Evolutionary conservation across 1,139 yeast species (phyloP).

Genomic region (Sugiyamaella pinicola): DNA sequence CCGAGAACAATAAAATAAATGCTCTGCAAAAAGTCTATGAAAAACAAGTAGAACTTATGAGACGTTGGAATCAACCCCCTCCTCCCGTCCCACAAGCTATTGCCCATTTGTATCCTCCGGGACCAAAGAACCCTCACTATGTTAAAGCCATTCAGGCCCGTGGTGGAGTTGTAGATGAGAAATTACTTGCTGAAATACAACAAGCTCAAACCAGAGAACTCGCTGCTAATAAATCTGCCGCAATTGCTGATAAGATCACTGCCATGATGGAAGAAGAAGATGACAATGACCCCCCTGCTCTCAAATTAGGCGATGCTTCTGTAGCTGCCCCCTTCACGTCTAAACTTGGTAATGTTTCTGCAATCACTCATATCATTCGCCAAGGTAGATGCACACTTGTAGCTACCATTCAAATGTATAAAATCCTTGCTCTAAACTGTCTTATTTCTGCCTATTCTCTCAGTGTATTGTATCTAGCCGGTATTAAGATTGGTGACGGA

Average conservation of each 20-base stretch:
- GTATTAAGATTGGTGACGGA: slow-evolving; percentile 97
- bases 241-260: slow-evolving; percentile 74
- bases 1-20: slow-evolving; percentile 75
- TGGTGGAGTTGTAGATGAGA: slow-evolving; percentile 59
- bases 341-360: slow-evolving; percentile 85
- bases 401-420: slow-evolving; percentile 98
- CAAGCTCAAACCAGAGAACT: slow-evolving; percentile 41
- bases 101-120: slow-evolving; percentile 97
- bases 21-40: slow-evolving; percentile 69
- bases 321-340: slow-evolving; percentile 99
- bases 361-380: slow-evolving; percentile 91
- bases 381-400: slow-evolving; percentile 99
- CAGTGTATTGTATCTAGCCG: slow-evolving; percentile 92
- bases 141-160: slow-evolving; percentile 80
- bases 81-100: slow-evolving; percentile 86
- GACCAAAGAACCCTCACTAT: slow-evolving; percentile 86
- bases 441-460: slow-evolving; percentile 94
- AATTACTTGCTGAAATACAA: slow-evolving; percentile 64
- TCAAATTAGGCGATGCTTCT: slow-evolving; percentile 97
- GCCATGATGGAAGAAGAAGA: slow-evolving; percentile 69
- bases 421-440: slow-evolving; percentile 94
- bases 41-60: slow-evolving; percentile 78
- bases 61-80: slow-evolving; percentile 64
- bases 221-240: slow-evolving; percentile 49
- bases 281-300: slow-evolving; percentile 85